phyloP scores from a whole-genome alignment of 345 rosid genomes.

The Zanthoxylum bungeanum region DNA sequence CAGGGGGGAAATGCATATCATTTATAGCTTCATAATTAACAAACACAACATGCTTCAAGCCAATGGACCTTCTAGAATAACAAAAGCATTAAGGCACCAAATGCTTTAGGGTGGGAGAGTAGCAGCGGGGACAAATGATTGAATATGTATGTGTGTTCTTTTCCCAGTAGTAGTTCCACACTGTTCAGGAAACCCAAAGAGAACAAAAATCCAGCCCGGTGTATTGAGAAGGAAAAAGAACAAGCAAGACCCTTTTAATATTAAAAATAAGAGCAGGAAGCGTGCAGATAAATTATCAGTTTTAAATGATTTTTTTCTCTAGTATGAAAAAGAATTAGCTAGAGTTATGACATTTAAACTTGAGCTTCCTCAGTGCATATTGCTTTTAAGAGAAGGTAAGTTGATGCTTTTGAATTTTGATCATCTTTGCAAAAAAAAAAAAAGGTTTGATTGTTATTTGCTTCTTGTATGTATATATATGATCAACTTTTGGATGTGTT shows the following conservation, averaged over 20 bases:
- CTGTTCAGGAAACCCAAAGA: neutral
- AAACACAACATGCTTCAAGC: too few species aligned
- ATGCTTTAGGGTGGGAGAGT: neutral
- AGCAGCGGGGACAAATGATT: neutral
- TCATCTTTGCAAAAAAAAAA: neutral
- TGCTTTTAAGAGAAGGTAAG: conserved; percentile 24
- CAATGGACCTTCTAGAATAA: neutral
- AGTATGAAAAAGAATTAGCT: conserved; percentile 16
- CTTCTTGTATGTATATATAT: too few species aligned
- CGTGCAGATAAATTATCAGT: neutral
- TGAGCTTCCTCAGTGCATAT: conserved; percentile 21
- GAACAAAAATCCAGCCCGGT: neutral
- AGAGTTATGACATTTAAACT: neutral
- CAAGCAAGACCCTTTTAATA: neutral
- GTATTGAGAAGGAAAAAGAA: neutral
- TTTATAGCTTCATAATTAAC: neutral
- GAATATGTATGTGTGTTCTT: neutral
- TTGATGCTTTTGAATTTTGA: neutral
- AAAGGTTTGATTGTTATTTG: neutral
- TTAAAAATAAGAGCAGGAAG: neutral
- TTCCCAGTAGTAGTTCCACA: neutral
- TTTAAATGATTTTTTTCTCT: conserved; percentile 21
- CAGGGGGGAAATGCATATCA: neutral
- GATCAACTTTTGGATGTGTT: neutral
- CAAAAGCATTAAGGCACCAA: neutral